phyloP scores from a whole-genome alignment of 352 stramenopile species.

The Globisporangium lucens region DNA sequence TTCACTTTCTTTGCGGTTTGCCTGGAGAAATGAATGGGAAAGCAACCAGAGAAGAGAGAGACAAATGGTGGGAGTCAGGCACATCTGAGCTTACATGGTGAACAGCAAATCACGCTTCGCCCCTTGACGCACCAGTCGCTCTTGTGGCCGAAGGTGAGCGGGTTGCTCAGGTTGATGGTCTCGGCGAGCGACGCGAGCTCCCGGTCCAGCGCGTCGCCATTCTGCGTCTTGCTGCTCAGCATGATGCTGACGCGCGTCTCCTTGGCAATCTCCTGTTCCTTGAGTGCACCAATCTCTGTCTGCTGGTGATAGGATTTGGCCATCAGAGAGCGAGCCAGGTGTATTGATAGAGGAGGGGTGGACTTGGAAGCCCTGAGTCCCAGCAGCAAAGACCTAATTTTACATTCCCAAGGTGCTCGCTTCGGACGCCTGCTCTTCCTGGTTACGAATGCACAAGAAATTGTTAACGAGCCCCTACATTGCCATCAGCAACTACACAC shows the following conservation, averaged over 20 bases:
- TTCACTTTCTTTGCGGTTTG: slow-evolving; percentile 39
- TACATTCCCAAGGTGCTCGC: background rate
- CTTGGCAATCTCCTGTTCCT: background rate
- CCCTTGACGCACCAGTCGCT: slow-evolving; percentile 50
- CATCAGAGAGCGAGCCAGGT: background rate
- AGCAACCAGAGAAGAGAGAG: slow-evolving; percentile 4
- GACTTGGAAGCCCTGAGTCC: background rate
- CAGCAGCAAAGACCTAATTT: background rate
- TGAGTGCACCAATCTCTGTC: background rate
- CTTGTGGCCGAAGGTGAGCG: slow-evolving; percentile 69
- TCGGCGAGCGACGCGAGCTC: slow-evolving; percentile 68
- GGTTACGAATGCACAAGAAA: background rate
- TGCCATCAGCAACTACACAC: background rate
- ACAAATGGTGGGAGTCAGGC: background rate
- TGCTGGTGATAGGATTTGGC: background rate
- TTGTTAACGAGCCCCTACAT: background rate
- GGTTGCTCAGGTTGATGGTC: slow-evolving; percentile 75
- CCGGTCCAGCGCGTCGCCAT: slow-evolving; percentile 58
- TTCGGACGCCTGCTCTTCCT: background rate
- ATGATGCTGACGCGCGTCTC: background rate
- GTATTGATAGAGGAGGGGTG: background rate
- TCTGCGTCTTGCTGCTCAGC: slow-evolving; percentile 10
- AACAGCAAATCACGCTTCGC: background rate
- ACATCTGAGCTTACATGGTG: background rate
- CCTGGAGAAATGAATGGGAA: slow-evolving; percentile 25